A percentile compares a stretch with the other conserved stretches of the same genome.
Evolutionary conservation across 2,329 filamentous ascomycete species (phyloP).

Genomic region (Dryadomyces quercivorus): DNA sequence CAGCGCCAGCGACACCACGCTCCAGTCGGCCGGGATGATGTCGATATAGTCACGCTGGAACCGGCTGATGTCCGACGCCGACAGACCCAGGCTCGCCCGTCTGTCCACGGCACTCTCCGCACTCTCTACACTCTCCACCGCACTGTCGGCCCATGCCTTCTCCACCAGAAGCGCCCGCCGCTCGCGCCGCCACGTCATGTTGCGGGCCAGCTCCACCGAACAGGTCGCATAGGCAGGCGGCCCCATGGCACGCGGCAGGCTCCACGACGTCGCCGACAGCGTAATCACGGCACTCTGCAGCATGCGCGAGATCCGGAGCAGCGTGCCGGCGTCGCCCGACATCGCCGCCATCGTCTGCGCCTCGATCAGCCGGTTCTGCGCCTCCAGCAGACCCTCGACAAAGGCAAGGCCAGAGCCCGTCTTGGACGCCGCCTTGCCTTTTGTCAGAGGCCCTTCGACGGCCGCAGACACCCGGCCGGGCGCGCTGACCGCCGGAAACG

Average conservation of each 20-base stretch:
- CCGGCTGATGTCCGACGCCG: conserved; percentile 39
- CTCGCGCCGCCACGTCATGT: conserved; percentile 55
- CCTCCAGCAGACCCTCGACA: conserved; percentile 47
- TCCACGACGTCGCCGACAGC: conserved; percentile 46
- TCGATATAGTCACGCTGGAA: conserved; percentile 78
- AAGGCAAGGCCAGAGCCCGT: conserved; percentile 30
- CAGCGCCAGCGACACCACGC: conserved; percentile 71
- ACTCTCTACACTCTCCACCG: no score
- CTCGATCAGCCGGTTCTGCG: conserved; percentile 52
- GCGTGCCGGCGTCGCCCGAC: conserved; percentile 42
- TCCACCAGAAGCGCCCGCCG: conserved; percentile 37
- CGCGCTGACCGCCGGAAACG: conserved; percentile 58
- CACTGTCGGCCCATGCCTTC: conserved; percentile 18
- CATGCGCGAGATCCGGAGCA: conserved; percentile 51
- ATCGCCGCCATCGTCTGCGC: conserved; percentile 46
- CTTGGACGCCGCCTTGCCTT: conserved; percentile 12
- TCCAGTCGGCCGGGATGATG: conserved; percentile 74
- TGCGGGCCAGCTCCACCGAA: conserved; percentile 58
- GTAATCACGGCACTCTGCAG: conserved; percentile 55
- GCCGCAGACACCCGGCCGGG: neutral
- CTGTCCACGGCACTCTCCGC: neutral
- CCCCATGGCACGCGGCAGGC: conserved; percentile 30
- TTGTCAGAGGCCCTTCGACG: neutral
- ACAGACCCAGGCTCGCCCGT: conserved; percentile 3
- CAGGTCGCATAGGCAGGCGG: conserved; percentile 48